Percentiles rank a stretch among this genome's conserved stretches.
Evolutionary conservation across 495 filamentous ascomycete species (phyloP).

Genomic region (Sporormia fimetaria): DNA sequence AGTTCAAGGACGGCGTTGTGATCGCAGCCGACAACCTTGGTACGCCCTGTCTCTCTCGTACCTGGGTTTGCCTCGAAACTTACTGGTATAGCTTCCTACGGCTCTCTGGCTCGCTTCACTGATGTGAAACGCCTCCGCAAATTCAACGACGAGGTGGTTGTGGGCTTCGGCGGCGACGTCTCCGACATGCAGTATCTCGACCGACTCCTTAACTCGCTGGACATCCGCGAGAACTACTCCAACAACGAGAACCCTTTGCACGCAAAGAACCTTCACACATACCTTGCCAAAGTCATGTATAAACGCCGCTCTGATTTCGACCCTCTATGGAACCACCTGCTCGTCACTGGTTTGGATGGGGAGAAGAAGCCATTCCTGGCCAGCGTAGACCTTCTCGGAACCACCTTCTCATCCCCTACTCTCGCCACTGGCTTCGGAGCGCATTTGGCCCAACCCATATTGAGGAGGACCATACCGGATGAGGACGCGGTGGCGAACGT

Average conservation of each 20-base stretch:
- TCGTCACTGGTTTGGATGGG: constrained; percentile 79
- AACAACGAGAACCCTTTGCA: constrained; percentile 47
- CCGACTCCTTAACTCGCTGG: constrained; percentile 73
- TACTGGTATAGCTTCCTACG: constrained; percentile 70
- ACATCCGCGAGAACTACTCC: constrained; percentile 78
- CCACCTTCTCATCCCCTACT: constrained; percentile 73
- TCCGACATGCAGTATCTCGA: constrained; percentile 98
- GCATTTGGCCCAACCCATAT: constrained; percentile 82
- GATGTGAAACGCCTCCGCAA: constrained; percentile 80
- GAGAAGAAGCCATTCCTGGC: constrained; percentile 76
- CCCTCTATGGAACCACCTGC: constrained; percentile 90
- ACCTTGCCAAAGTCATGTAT: constrained; percentile 89
- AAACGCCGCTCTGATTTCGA: constrained; percentile 88
- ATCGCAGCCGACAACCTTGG: constrained; percentile 95
- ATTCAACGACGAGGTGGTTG: constrained; percentile 63
- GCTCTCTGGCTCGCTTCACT: constrained; percentile 90
- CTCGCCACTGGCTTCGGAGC: constrained; percentile 90
- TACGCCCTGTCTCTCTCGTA: too few relatives aligned
- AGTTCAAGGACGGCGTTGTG: constrained; percentile 91
- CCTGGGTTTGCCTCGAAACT: background rate
- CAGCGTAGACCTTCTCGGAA: constrained; percentile 82
- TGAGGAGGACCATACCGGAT: constrained; percentile 70
- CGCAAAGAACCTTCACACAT: constrained; percentile 91
- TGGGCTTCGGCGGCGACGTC: constrained; percentile 89
- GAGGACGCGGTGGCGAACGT: constrained; percentile 60